Base-by-base conservation (phyloP, 1,284 basidiomycete genomes). In the Bjerkandera adusta region DNA sequence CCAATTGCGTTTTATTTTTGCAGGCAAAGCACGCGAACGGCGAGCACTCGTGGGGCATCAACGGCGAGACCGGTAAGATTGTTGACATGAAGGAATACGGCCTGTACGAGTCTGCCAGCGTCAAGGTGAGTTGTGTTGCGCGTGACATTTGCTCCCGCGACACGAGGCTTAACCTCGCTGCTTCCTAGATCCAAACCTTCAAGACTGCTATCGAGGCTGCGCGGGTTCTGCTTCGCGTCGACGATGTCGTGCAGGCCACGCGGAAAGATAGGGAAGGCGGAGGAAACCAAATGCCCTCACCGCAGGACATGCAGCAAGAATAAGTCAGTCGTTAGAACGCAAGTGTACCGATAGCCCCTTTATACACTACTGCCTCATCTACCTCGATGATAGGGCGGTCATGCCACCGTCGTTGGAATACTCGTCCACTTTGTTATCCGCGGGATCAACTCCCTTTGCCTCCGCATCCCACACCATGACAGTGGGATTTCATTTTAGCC, bases 181-280 rank as follows among this genome's bases (percentile, higher is more conserved):
- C 18, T 24, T 36, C 15, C 16, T 51, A 84, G 86, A 89, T 97
- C 42, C 96, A 98, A 76, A 98, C 88, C 15, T 73, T 97, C 62
- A 98, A 99, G 80, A 99, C 96, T 8, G 95, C 96, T 13, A 89
- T 98, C 57, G 94, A 98, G 79, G 87, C 63, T 21, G 89, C 96
- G 0, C 90, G 92, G 12, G 84, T 98, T 69, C 72, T 97, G 10
- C 77, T 98, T 12, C 85, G 95, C 29, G 94, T 98, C 2, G 96
- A 98, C 64, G 94, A 98, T 62, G 92, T 97, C 45, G 92, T 96
- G 10, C 88, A 89, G 57, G 93, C 92, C 13, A 77, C 83, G 25
- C 76, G 87, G 49, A 84, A 85, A 62, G 85, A 86, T 24, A 71
- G 72, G 55, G 82, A 81, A 46, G 72, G 77, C 54, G 73, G 70